Conservation (phyloP, 1,284 basidiomycete genomes). For the Gastroboletus turbinatus region DNA sequence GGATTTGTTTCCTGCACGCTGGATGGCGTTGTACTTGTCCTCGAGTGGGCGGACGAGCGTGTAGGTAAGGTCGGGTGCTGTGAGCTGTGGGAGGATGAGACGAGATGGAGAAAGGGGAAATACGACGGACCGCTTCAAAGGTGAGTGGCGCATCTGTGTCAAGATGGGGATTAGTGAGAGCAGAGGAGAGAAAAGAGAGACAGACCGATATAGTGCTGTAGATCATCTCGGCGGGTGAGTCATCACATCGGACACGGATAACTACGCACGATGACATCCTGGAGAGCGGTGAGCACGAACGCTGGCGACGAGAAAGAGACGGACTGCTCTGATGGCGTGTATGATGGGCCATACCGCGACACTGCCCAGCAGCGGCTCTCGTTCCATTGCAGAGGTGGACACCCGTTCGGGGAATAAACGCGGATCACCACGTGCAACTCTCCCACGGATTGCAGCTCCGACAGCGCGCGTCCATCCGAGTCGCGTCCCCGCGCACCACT, state of each 20-base stretch:
- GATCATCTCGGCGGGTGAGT: neutral
- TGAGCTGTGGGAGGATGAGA: slow-evolving; percentile 49
- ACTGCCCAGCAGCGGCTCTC: slow-evolving; percentile 40
- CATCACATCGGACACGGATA: neutral
- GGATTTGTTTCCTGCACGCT: slow-evolving; percentile 65
- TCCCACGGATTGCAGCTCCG: slow-evolving; percentile 31
- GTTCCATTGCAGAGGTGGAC: slow-evolving; percentile 25
- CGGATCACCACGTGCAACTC: neutral
- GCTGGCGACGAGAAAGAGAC: slow-evolving; percentile 14
- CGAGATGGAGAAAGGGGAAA: neutral
- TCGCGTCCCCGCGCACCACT: slow-evolving; percentile 26
- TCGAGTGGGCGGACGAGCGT: slow-evolving; percentile 76
- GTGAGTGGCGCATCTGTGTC: slow-evolving; percentile 30
- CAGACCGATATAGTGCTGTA: slow-evolving; percentile 33
- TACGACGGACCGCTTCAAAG: slow-evolving; percentile 31
- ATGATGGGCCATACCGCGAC: slow-evolving; percentile 74
- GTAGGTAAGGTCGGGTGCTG: slow-evolving; percentile 83
- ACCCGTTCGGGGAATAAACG: neutral
- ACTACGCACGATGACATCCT: slow-evolving; percentile 59
- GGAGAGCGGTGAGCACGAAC: neutral
- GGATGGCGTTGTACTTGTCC: slow-evolving; percentile 69
- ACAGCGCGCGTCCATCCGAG: slow-evolving; percentile 29
- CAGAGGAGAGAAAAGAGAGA: neutral
- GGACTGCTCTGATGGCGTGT: slow-evolving; percentile 62
- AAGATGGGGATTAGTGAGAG: neutral